phyloP scores from a whole-genome alignment of 1,284 basidiomycete genomes.

The Ceratobasidium sp. region DNA sequence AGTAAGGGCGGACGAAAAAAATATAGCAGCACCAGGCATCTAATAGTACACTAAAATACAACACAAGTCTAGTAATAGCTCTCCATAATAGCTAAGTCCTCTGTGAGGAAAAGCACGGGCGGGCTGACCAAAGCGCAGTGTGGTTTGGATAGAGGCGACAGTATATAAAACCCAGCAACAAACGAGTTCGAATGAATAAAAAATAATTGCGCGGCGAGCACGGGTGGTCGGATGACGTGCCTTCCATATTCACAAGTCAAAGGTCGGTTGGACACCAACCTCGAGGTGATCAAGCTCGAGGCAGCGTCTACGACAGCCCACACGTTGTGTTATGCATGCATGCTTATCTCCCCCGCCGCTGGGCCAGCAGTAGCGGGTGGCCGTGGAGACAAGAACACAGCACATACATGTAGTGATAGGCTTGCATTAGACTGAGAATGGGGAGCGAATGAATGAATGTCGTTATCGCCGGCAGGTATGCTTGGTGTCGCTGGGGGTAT shows the following conservation, averaged over 20 bases:
- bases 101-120: too few relatives aligned
- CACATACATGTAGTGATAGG: neutral
- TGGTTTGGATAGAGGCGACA: too few relatives aligned
- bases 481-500: slow-evolving; percentile 1
- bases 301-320: neutral
- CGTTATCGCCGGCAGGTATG: slow-evolving; percentile 11
- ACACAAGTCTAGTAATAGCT: too few relatives aligned
- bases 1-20: too few relatives aligned
- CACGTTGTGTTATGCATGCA: neutral
- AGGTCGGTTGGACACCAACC: neutral
- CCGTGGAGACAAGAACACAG: neutral
- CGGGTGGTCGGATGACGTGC: neutral
- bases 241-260: too few relatives aligned
- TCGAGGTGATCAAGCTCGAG: neutral
- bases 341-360: neutral
- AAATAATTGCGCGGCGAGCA: neutral
- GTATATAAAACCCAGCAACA: too few relatives aligned
- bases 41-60: too few relatives aligned
- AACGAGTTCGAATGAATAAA: too few relatives aligned
- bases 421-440: neutral
- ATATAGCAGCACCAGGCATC: too few relatives aligned
- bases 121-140: too few relatives aligned
- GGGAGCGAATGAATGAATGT: neutral
- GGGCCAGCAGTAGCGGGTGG: slow-evolving; percentile 8
- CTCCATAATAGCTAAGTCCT: too few relatives aligned